Evolutionary conservation across 495 filamentous ascomycete species (phyloP), one percentile per base, ranked within the genome.

Genomic region (Parathielavia appendiculata): DNA sequence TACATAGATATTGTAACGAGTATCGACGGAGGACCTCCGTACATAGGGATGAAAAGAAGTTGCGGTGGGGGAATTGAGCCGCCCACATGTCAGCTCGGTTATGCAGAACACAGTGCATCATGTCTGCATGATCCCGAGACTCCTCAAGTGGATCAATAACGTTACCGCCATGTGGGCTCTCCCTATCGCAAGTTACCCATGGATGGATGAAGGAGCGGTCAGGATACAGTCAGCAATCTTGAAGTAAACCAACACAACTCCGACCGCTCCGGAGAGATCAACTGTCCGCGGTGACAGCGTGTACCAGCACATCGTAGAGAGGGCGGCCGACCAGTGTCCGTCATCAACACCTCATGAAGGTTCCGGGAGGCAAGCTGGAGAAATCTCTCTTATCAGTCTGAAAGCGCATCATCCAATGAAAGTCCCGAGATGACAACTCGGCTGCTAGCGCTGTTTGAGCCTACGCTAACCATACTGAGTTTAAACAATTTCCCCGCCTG

Each of bases 61-160:
- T n/a, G n/a, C n/a, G n/a, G n/a, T n/a, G n/a, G 17, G 44, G 12
- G 16, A 2, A 35, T 8, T 19, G 5, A 9, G 22, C 11, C 16
- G 22, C 13, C 49, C 49, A 52, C 49, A 40, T 40, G 49, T 53
- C 38, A 32, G 38, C 30, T 32, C 22, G 36, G 38, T 36, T 30
- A 53, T 53, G 51, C 51, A 43, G 38, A 53, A 53, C 51, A 53
- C 51, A 43, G 23, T 41, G 51, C 51, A 53, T 53, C 36, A 53
- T 53, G 4, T 36, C 50, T 38, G 36, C 50, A 20, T 40, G 49
- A 45, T 45, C 17, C 48, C 50, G 22, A 20, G 22, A 30, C 41
- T 20, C 12, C 9, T 26, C 22, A 51, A 17, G 38, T 19, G 49
- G 35, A 17, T 19, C 34, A 10, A 40, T 34, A 30, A 3, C 26